phyloP scores from a whole-genome alignment of 345 rosid genomes.

The Corchorus olitorius region DNA sequence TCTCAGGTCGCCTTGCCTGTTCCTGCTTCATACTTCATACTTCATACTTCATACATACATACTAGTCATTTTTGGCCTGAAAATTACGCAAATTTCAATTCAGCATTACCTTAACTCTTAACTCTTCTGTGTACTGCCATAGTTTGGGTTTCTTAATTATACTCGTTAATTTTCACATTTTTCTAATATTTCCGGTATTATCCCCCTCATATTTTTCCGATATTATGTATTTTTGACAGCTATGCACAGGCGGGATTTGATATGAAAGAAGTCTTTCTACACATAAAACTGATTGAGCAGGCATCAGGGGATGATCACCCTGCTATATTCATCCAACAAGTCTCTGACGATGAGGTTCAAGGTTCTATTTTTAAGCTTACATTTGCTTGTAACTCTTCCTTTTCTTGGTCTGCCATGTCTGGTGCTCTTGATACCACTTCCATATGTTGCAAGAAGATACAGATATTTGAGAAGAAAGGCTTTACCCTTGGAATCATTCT shows the following conservation, averaged over 20 bases:
- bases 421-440: conserved; percentile 76
- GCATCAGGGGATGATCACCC: conserved; percentile 80
- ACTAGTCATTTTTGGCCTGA: too few relatives aligned
- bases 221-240: conserved; percentile 38
- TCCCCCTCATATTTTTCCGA: neutral
- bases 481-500: conserved; percentile 78
- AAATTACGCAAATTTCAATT: neutral
- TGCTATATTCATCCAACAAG: conserved; percentile 73
- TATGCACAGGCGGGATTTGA: conserved; percentile 91
- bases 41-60: neutral
- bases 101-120: neutral
- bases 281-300: conserved; percentile 92
- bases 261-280: conserved; percentile 92
- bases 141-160: neutral
- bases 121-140: neutral
- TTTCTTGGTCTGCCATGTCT: conserved; percentile 85
- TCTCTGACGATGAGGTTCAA: conserved; percentile 52
- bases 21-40: neutral
- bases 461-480: conserved; percentile 93
- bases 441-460: conserved; percentile 80
- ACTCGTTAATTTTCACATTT: neutral
- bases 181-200: neutral
- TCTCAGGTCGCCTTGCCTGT: conserved; percentile 54
- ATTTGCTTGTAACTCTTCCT: conserved; percentile 73
- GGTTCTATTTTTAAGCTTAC: conserved; percentile 70